Evolutionary conservation across 768 basidiomycete genomes (phyloP).

Genomic region (Russula emetica): DNA sequence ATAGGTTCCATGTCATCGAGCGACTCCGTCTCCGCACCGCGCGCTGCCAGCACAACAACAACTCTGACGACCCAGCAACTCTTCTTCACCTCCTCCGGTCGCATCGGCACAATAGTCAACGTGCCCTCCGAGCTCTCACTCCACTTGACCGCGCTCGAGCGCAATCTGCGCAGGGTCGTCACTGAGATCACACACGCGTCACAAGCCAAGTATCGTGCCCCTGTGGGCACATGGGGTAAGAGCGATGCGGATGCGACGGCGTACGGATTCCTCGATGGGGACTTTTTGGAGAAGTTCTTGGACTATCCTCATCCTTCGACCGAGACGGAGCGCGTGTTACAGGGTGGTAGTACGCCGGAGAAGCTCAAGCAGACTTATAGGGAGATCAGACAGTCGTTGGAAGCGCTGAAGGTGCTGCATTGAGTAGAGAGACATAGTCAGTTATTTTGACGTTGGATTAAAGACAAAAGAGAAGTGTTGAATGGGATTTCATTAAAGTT

Average conservation of each 20-base stretch:
- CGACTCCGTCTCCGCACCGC: slow-evolving; percentile 42
- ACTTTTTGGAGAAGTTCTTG: slow-evolving; percentile 71
- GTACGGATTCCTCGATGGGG: slow-evolving; percentile 83
- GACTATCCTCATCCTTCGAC: slow-evolving; percentile 39
- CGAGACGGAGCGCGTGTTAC: slow-evolving; percentile 49
- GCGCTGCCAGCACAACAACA: slow-evolving; percentile 27
- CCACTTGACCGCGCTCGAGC: slow-evolving; percentile 64
- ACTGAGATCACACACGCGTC: slow-evolving; percentile 50
- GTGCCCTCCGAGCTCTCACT: slow-evolving; percentile 51
- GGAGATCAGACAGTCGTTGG: slow-evolving; percentile 42
- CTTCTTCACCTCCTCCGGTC: slow-evolving; percentile 74
- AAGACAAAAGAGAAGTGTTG: neutral
- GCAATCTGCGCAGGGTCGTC: slow-evolving; percentile 61
- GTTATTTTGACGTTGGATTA: neutral
- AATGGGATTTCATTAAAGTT: slow-evolving; percentile 2
- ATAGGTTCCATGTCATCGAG: slow-evolving; percentile 53
- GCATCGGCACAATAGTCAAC: slow-evolving; percentile 69
- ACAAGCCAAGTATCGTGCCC: slow-evolving; percentile 68
- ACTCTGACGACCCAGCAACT: slow-evolving; percentile 55
- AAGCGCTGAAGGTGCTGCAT: slow-evolving; percentile 43
- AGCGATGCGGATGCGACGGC: slow-evolving; percentile 55
- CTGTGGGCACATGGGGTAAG: slow-evolving; percentile 51
- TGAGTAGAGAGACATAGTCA: slow-evolving; percentile 23
- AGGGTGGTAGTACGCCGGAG: slow-evolving; percentile 58
- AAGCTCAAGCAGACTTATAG: slow-evolving; percentile 42